Conservation (phyloP, 2,329 filamentous ascomycete species). For the Aspergillus jensenii region DNA sequence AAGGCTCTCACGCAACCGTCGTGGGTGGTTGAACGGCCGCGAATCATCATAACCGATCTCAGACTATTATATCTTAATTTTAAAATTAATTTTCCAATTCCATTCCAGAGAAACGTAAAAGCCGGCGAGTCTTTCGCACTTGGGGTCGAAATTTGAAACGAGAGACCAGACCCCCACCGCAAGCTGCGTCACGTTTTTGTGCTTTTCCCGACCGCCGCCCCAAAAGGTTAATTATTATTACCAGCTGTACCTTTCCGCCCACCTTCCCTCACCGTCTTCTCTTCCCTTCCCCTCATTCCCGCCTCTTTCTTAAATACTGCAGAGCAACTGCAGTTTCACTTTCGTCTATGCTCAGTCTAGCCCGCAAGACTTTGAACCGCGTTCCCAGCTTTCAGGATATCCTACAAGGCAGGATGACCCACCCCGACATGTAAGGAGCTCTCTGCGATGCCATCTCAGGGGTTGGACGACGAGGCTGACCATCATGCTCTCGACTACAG, state of each 20-base stretch:
- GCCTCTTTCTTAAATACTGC: constrained; percentile 27
- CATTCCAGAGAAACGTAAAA: background rate
- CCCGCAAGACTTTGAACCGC: constrained; percentile 43
- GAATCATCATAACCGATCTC: background rate
- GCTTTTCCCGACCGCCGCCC: constrained; percentile 19
- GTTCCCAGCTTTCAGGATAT: constrained; percentile 48
- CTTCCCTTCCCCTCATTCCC: constrained; percentile 19
- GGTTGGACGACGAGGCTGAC: constrained; percentile 15
- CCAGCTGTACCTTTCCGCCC: constrained; percentile 28
- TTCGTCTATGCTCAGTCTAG: constrained; percentile 45
- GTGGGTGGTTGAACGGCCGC: background rate
- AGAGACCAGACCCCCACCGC: constrained; percentile 25
- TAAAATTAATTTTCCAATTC: background rate
- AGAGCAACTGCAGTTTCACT: constrained; percentile 29
- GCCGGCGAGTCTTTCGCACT: background rate
- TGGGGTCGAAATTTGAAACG: constrained; percentile 38
- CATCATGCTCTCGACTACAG: constrained; percentile 47
- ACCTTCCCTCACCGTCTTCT: constrained; percentile 20
- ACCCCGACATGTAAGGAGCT: constrained; percentile 44
- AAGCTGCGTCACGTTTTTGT: constrained; percentile 25
- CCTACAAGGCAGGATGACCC: constrained; percentile 48
- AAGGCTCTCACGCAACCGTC: constrained; percentile 10
- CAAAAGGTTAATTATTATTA: constrained; percentile 12
- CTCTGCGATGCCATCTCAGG: constrained; percentile 7
- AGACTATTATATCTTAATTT: constrained; percentile 6